These are phyloP conservation scores for Candida ovalis DNA, from an alignment of 805 yeast genomes.

Conservation along the genomic window DNA sequence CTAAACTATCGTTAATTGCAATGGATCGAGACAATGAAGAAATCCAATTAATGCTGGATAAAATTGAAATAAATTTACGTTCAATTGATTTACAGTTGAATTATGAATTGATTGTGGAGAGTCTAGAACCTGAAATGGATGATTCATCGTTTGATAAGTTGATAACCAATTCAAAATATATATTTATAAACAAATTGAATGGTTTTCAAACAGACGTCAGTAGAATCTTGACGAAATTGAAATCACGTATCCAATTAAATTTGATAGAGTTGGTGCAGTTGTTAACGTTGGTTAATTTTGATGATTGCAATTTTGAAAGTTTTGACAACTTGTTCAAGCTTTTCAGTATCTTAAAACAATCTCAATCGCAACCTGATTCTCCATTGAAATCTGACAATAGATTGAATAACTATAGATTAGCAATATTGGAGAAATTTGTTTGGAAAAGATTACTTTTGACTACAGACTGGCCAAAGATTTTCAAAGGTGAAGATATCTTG, in stretches of 20 bases:
- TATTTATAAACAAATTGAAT: slow-evolving; percentile 18
- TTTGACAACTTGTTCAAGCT: slow-evolving; percentile 49
- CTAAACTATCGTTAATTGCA: slow-evolving; percentile 63
- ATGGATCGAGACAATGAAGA: slow-evolving; percentile 22
- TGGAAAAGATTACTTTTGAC: slow-evolving; percentile 58
- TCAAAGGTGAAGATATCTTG: slow-evolving; percentile 9
- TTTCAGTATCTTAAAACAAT: slow-evolving; percentile 38
- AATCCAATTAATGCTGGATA: slow-evolving; percentile 30
- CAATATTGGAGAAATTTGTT: slow-evolving; percentile 32
- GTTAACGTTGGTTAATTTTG: slow-evolving; percentile 39
- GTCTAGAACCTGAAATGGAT: slow-evolving; percentile 22
- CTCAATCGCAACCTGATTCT: slow-evolving; percentile 25
- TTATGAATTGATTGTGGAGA: slow-evolving; percentile 28
- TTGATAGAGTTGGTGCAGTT: slow-evolving; percentile 48
- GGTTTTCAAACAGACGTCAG: slow-evolving; percentile 12
- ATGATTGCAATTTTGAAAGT: slow-evolving; percentile 45
- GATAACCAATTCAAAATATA: slow-evolving; percentile 21
- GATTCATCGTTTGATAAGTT: slow-evolving; percentile 19
- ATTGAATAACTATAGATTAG: slow-evolving; percentile 1
- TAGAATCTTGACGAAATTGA: slow-evolving; percentile 29
- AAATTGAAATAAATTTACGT: slow-evolving; percentile 42
- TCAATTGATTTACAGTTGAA: slow-evolving; percentile 23
- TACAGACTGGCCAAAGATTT: slow-evolving; percentile 49
- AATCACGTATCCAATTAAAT: slow-evolving; percentile 36
- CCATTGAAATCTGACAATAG: neutral